Base-by-base conservation (phyloP, 2,329 filamentous ascomycete species). In the Alternaria atra region DNA sequence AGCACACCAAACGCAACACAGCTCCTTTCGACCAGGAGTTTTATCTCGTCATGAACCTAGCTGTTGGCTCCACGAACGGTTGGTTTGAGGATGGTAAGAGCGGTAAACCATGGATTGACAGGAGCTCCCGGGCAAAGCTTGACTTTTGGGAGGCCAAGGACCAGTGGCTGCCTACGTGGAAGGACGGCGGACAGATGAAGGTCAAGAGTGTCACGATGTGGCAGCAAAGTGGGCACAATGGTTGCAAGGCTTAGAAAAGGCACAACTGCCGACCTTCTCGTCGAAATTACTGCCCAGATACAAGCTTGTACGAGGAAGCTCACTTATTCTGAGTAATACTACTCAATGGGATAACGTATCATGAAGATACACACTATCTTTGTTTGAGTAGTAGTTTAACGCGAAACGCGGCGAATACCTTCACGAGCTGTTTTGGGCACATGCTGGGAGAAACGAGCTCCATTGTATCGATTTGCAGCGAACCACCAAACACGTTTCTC, bases 61-160 rank as follows among this genome's bases (percentile, higher is more conserved):
- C 88, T 10, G 91, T 94, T 7, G 91, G 91, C 30, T 88, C 88
- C 51, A 92, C 89, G 23, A 94, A 93, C 67, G 92, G 92, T 37
- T 96, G 91, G 91, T 96, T 95, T 73, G 82, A 90, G 72, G 91
- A 96, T 75, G 87, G 89, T 20, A 81, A 85, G 67, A 84, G 84
- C 42, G 85, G 84, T 32, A 96, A 96, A 83, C 92, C 92, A 1
- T 96, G 92, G 92, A 83, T 92, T 32, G 90, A 95, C 74, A 81
- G 77, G 15, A 89, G 87, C 52, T 77, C 83, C 2, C 89, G 86
- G 10, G 91, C 92, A 7, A 87, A 84, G 77, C 87, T 85, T 70
- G 91, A 94, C 73, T 96, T 96, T 76, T 95, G 91, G 91, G 81
- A 89, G 17, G 84, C 87, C 0, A 84, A 85, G 47, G 81, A 87